Evolutionary conservation across 192 early-diverging fungal species (phyloP), one percentile per base, ranked within the genome.

Genomic region (Coemansia sp.): DNA sequence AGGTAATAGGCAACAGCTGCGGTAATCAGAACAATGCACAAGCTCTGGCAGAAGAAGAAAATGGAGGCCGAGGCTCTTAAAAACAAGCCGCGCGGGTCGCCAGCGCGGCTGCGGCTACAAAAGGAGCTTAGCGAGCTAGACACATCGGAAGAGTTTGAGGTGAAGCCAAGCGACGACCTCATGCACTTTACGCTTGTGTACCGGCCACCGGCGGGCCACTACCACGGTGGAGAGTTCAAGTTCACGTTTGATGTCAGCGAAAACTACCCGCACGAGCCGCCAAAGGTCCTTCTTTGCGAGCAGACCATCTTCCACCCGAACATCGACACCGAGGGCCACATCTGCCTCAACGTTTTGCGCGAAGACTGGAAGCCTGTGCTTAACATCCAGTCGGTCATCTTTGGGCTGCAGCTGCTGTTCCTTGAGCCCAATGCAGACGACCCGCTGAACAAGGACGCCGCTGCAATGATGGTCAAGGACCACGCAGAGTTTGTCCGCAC

Each of bases 341-440:
- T 99, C 34, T 99, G 97, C 67, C 82, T 99, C 29, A 97, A 97
- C 77, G 93, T 99, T 63, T 81, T 99, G 66, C 89, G 97, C 62
- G 95, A 99, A 73, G 95, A 99, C 77, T 99, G 97, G 97, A 96
- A 95, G 70, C 97, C 97, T 3, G 97, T 97, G n/a, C 85, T 97
- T 56, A 95, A 92, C 68, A 85, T 99, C 56, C 91, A 94, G 72
- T 84, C 93, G 42, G 87, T 97, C 29, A 69, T 97, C 63, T 91
- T 99, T 63, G 95, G 95, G 7, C 72, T 98, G 53, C 92, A 95
- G 67, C 92, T 94, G 76, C 75, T 99, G 48, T 94, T 99, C 65
- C 70, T 94, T 69, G 95, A 92, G 56, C 97, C 97, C 0, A 97
- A 99, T 72, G 88, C 95, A 2, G 94, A 96, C 40, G 97, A 99